Evolutionary conservation across 345 rosid genomes (phyloP).

Genomic region (Acer saccharum): DNA sequence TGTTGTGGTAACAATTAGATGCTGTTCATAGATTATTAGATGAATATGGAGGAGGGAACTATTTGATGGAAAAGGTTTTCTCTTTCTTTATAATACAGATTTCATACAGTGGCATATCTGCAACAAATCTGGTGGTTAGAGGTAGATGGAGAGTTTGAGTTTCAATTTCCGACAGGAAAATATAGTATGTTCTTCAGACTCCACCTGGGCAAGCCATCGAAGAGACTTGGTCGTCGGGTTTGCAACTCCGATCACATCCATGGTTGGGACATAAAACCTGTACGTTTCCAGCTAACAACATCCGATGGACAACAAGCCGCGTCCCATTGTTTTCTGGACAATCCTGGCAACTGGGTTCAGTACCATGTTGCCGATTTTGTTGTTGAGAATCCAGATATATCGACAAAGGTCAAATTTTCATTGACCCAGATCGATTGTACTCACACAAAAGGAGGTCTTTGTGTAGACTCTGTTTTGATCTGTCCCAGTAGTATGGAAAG

Average conservation of each 20-base stretch:
- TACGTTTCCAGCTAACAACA: conserved; percentile 70
- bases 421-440: conserved; percentile 93
- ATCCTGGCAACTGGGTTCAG: conserved; percentile 67
- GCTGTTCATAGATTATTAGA: no score
- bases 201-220: conserved; percentile 63
- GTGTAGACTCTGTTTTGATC: conserved; percentile 68
- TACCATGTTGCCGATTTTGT: conserved; percentile 81
- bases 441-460: conserved; percentile 93
- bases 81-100: conserved; percentile 39
- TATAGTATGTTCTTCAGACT: conserved; percentile 83
- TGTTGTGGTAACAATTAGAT: background rate
- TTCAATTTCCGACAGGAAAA: conserved; percentile 72
- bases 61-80: background rate
- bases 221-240: conserved; percentile 71
- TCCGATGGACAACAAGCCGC: conserved; percentile 66
- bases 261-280: conserved; percentile 92
- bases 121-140: conserved; percentile 99
- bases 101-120: conserved; percentile 73
- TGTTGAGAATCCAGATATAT: conserved; percentile 33
- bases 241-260: conserved; percentile 77
- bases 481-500: conserved; percentile 52
- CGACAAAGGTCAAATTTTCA: conserved; percentile 58
- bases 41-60: background rate
- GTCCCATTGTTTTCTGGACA: conserved; percentile 52
- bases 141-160: conserved; percentile 80